Percentiles rank a stretch among this genome's conserved stretches.
phyloP scores from a whole-genome alignment of 2,329 filamentous ascomycete species.

The Drechslerella coelobrocha region DNA sequence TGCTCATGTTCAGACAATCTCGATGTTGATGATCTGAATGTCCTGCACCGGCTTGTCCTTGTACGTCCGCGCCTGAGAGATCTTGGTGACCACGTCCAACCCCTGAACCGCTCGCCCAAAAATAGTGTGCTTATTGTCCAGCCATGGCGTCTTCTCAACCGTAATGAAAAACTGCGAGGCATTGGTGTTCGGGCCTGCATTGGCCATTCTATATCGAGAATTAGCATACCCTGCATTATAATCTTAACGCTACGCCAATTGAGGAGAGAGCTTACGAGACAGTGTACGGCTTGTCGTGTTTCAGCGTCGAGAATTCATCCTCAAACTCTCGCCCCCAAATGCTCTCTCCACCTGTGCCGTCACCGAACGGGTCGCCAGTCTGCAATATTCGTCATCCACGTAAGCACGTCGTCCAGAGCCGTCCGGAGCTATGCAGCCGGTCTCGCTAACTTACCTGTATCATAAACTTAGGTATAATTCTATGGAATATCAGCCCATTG shows the following conservation, averaged over 20 bases:
- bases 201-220: constrained; percentile 77
- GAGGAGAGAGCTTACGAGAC: constrained; percentile 59
- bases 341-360: constrained; percentile 86
- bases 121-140: constrained; percentile 95
- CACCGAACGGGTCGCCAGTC: constrained; percentile 80
- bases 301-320: constrained; percentile 89
- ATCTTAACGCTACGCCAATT: background rate
- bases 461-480: constrained; percentile 98
- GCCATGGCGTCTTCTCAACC: constrained; percentile 94
- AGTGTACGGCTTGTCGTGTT: constrained; percentile 95
- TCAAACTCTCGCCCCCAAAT: constrained; percentile 93
- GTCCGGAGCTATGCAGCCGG: background rate
- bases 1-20: constrained; percentile 58
- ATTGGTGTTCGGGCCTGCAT: constrained; percentile 93
- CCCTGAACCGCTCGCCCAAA: constrained; percentile 91
- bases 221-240: constrained; percentile 3
- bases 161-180: constrained; percentile 98
- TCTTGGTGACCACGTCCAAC: constrained; percentile 91
- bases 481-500: constrained; percentile 96
- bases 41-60: constrained; percentile 96
- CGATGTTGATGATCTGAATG: constrained; percentile 94
- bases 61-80: constrained; percentile 85
- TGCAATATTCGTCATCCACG: constrained; percentile 99
- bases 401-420: constrained; percentile 67
- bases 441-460: constrained; percentile 72